Conservation (phyloP, 2,329 filamentous ascomycete species). For the Geosmithia putterillii region DNA sequence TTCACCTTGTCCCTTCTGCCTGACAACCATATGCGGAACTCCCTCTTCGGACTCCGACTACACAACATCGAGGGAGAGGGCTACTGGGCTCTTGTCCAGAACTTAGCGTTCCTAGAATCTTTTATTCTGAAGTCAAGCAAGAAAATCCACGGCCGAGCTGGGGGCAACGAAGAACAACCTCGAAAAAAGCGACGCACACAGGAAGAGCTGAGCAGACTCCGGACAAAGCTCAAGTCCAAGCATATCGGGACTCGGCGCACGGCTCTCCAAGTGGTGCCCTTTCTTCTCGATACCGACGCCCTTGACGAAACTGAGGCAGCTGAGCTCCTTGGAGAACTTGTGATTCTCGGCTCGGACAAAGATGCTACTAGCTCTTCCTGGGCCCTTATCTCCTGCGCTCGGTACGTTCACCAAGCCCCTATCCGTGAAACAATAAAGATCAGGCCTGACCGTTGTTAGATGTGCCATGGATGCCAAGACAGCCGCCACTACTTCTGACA, state of each 20-base stretch:
- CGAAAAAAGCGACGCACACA: conserved; percentile 38
- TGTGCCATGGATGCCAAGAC: conserved; percentile 4
- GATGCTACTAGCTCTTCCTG: conserved; percentile 56
- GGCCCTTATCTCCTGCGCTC: conserved; percentile 73
- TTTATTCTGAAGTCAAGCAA: conserved; percentile 21
- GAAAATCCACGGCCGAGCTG: conserved; percentile 8
- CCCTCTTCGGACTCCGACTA: conserved; percentile 39
- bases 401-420: conserved; percentile 34
- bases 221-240: conserved; percentile 31
- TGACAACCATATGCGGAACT: conserved; percentile 30
- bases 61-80: conserved; percentile 43
- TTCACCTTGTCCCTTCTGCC: conserved; percentile 36
- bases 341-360: conserved; percentile 54
- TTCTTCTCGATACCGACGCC: conserved; percentile 35
- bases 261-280: conserved; percentile 45
- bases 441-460: background rate
- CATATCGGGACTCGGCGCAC: conserved; percentile 33
- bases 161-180: conserved; percentile 28
- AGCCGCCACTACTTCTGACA: conserved; percentile 21
- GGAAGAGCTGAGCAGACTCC: conserved; percentile 30
- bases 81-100: conserved; percentile 47
- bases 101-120: conserved; percentile 44
- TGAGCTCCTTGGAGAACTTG: conserved; percentile 45
- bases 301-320: conserved; percentile 38
- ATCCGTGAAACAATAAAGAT: conserved; percentile 9